Conservation (phyloP, 2,329 filamentous ascomycete genomes). For the Monilinia laxa region DNA sequence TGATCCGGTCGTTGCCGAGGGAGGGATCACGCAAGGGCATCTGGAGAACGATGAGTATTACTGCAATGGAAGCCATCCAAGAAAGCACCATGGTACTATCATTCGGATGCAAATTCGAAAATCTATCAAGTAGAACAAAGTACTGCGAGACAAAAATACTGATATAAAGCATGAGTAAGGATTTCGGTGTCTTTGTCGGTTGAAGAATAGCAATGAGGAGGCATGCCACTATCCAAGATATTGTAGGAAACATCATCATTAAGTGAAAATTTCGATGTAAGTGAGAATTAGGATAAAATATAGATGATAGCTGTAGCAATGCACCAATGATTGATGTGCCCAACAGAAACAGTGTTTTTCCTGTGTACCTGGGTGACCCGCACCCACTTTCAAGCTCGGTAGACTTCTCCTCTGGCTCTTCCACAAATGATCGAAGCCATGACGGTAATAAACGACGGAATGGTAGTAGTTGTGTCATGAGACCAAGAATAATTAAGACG, state of each 20-base stretch:
- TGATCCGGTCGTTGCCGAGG: slow-evolving; percentile 57
- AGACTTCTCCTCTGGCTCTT: slow-evolving; percentile 43
- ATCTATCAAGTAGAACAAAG: slow-evolving; percentile 39
- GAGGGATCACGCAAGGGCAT: slow-evolving; percentile 69
- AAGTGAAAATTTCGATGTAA: slow-evolving; percentile 38
- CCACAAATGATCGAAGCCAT: slow-evolving; percentile 54
- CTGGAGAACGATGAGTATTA: slow-evolving; percentile 55
- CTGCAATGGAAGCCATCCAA: slow-evolving; percentile 46
- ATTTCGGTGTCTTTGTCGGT: slow-evolving; percentile 34
- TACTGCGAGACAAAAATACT: slow-evolving; percentile 34
- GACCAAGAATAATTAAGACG: slow-evolving; percentile 38
- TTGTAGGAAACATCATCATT: slow-evolving; percentile 40
- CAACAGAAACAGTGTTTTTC: slow-evolving; percentile 44
- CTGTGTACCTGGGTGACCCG: slow-evolving; percentile 30
- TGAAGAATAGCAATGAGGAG: slow-evolving; percentile 32
- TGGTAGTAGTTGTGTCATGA: slow-evolving; percentile 32
- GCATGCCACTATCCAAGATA: slow-evolving; percentile 33
- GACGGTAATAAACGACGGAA: slow-evolving; percentile 42
- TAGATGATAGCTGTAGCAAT: slow-evolving; percentile 39
- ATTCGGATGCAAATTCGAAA: slow-evolving; percentile 26
- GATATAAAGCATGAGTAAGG: slow-evolving; percentile 29
- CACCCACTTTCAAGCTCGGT: slow-evolving; percentile 37
- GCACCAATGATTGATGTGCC: slow-evolving; percentile 43
- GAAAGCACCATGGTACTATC: slow-evolving; percentile 35
- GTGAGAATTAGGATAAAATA: slow-evolving; percentile 35